phyloP scores from a whole-genome alignment of 148 eudicot species.

The Rhododendron williamsianum region DNA sequence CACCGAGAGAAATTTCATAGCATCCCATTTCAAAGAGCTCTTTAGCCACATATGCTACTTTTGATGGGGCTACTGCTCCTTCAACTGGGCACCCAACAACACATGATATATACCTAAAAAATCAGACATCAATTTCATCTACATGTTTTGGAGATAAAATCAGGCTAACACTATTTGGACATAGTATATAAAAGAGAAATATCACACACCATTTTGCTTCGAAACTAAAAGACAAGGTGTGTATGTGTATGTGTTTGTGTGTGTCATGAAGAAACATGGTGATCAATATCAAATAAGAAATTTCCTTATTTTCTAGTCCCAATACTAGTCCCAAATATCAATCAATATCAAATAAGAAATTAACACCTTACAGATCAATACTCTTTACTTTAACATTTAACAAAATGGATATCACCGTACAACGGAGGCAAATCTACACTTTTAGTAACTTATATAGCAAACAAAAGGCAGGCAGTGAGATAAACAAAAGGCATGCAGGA shows the following conservation, averaged over 20 bases:
- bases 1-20: constrained; percentile 88
- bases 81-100: constrained; percentile 97
- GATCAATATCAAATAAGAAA: too few species aligned
- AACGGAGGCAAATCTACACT: not conserved
- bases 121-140: constrained; percentile 13
- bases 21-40: constrained; percentile 83
- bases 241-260: not conserved
- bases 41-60: constrained; percentile 83
- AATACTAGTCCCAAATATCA: not conserved
- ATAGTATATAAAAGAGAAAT: not conserved
- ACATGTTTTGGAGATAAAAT: not conserved
- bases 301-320: too few species aligned
- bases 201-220: not conserved
- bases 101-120: constrained; percentile 80
- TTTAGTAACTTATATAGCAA: too few species aligned
- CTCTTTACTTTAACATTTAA: not conserved
- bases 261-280: not conserved
- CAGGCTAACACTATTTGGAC: not conserved
- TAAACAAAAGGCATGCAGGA: not conserved
- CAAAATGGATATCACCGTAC: not conserved
- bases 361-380: not conserved
- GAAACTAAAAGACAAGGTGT: not conserved
- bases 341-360: not conserved
- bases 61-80: constrained; percentile 81
- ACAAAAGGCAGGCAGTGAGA: not conserved